A percentile compares a stretch with the other conserved stretches of the same genome.
These are phyloP conservation scores for Clonostachys chloroleuca DNA, from an alignment of 2,329 filamentous ascomycete species.

Conservation along the genomic window DNA sequence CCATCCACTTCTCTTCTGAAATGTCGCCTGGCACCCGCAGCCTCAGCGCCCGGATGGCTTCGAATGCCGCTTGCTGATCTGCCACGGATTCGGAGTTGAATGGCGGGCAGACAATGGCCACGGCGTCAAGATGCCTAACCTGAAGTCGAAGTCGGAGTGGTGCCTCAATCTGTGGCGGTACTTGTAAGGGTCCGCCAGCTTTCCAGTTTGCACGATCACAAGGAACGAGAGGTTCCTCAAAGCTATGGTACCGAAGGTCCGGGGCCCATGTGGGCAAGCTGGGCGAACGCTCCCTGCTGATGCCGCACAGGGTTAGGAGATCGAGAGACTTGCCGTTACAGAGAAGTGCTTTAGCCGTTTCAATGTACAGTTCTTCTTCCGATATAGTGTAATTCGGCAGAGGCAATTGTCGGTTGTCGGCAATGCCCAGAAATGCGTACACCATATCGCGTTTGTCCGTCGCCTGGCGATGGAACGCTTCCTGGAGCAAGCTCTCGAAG, in stretches of 20 bases:
- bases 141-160: not conserved
- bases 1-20: not conserved
- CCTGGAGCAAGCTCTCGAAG: not conserved
- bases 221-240: not conserved
- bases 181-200: not conserved
- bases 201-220: not conserved
- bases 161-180: not conserved
- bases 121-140: not conserved
- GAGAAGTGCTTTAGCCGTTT: not conserved
- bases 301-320: not conserved
- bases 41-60: not conserved
- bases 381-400: not conserved
- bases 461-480: not conserved
- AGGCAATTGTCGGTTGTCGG: not conserved
- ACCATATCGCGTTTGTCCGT: slow-evolving; percentile 1
- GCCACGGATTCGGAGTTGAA: not conserved
- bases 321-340: not conserved
- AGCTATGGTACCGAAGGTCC: not conserved
- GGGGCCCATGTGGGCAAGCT: slow-evolving; percentile 2
- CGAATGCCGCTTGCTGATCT: not conserved
- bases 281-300: not conserved
- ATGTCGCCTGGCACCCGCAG: not conserved
- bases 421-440: slow-evolving; percentile 2
- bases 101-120: not conserved
- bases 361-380: not conserved